phyloP scores from a whole-genome alignment of 2,329 filamentous ascomycete species.

The Pyrenophora tritici-repentis region DNA sequence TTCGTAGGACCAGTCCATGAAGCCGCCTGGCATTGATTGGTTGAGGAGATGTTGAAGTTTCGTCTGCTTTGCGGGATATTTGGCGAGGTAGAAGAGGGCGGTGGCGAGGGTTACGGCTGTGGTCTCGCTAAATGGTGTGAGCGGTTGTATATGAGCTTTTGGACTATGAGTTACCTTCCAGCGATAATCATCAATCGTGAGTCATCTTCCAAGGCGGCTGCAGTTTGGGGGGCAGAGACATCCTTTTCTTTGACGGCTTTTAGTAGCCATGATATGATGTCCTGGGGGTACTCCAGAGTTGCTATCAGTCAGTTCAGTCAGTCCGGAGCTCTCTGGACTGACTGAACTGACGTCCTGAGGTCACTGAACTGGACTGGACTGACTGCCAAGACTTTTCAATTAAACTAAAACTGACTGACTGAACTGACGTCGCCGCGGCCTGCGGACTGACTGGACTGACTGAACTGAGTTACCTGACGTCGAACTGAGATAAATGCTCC shows the following conservation, averaged over 20 bases:
- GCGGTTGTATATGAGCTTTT: neutral
- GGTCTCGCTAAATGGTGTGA: conserved; percentile 40
- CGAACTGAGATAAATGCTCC: no score
- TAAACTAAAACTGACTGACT: no score
- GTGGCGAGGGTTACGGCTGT: conserved; percentile 38
- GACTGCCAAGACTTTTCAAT: no score
- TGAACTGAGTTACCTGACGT: no score
- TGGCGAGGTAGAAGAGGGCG: conserved; percentile 42
- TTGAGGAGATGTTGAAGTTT: conserved; percentile 43
- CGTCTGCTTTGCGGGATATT: conserved; percentile 30
- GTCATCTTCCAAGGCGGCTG: conserved; percentile 41
- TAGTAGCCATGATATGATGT: conserved; percentile 50
- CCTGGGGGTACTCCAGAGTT: conserved; percentile 40
- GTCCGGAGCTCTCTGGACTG: no score
- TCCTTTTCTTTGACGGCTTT: conserved; percentile 48
- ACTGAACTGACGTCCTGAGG: no score
- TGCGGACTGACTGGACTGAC: no score
- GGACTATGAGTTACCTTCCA: conserved; percentile 25
- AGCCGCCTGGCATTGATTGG: conserved; percentile 28
- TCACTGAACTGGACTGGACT: no score
- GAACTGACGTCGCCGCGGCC: no score
- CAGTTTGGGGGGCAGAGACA: conserved; percentile 39
- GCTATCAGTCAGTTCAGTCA: no score
- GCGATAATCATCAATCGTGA: conserved; percentile 43
- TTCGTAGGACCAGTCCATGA: conserved; percentile 37